Percentiles rank a stretch among this genome's conserved stretches.
Evolutionary conservation across 2,329 filamentous ascomycete genomes (phyloP).

Genomic region (Verticillium nubilum): DNA sequence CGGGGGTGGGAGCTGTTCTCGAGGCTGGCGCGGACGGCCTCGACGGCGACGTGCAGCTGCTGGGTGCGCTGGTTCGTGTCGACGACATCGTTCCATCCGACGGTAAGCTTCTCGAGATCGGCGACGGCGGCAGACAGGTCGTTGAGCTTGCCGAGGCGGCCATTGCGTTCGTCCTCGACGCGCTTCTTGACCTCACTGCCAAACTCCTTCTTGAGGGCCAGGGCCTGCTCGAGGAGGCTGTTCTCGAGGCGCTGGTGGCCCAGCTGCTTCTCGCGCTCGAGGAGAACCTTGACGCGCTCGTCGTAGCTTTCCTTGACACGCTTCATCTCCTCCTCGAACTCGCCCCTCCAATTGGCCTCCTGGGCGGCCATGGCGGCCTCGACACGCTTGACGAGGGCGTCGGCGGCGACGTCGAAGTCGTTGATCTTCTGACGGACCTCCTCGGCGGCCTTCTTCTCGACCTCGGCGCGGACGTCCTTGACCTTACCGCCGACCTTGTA

Average conservation of each 20-base stretch:
- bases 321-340: constrained; percentile 83
- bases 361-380: constrained; percentile 78
- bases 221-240: constrained; percentile 82
- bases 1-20: constrained; percentile 68
- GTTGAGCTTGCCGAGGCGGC: constrained; percentile 78
- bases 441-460: constrained; percentile 65
- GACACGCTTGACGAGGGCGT: constrained; percentile 81
- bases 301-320: constrained; percentile 74
- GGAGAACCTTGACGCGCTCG: constrained; percentile 69
- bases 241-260: constrained; percentile 81
- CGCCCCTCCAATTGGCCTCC: constrained; percentile 75
- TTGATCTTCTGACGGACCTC: constrained; percentile 66
- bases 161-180: constrained; percentile 83
- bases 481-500: constrained; percentile 75
- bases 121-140: constrained; percentile 72
- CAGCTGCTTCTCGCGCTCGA: constrained; percentile 73
- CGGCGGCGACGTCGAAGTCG: constrained; percentile 83
- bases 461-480: constrained; percentile 62
- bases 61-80: constrained; percentile 90
- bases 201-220: constrained; percentile 83
- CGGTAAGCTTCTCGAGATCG: constrained; percentile 82
- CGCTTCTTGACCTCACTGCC: constrained; percentile 69
- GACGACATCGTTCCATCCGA: constrained; percentile 85
- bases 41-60: constrained; percentile 91
- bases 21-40: constrained; percentile 81